Conservation (phyloP, 2,329 filamentous ascomycete species). For the Monosporascus sp. region DNA sequence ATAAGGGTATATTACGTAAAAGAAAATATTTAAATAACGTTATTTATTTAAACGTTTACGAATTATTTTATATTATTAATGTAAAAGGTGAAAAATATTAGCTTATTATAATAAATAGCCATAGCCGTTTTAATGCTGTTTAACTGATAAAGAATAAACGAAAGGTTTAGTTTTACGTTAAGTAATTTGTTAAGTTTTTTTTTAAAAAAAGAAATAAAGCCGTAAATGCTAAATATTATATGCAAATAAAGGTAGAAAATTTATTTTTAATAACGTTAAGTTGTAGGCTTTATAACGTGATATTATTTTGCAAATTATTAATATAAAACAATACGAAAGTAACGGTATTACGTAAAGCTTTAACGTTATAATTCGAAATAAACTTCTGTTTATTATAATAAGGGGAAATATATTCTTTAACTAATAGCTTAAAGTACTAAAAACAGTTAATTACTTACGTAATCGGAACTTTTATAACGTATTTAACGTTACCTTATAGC, state of each 20-base stretch:
- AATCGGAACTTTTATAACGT: no score
- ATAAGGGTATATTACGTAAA: not conserved
- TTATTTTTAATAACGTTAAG: not conserved
- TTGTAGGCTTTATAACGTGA: not conserved
- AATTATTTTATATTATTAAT: no score
- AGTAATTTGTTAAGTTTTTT: not conserved
- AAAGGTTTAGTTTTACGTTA: not conserved
- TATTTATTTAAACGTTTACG: not conserved
- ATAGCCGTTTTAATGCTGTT: not conserved
- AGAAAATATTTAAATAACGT: not conserved
- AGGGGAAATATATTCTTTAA: not conserved
- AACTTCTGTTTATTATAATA: not conserved
- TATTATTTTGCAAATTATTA: not conserved
- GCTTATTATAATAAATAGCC: not conserved
- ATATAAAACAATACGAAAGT: not conserved
- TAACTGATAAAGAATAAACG: not conserved
- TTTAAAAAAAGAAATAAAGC: not conserved
- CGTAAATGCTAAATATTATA: not conserved
- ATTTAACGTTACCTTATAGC: not conserved
- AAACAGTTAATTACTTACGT: not conserved
- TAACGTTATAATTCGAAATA: not conserved
- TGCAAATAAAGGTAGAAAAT: not conserved
- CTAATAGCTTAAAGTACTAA: not conserved
- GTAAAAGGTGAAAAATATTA: not conserved
- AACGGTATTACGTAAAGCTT: not conserved